These are phyloP conservation scores for Nakataea oryzae DNA, from an alignment of 2,329 filamentous ascomycete genomes.

Conservation along the genomic window DNA sequence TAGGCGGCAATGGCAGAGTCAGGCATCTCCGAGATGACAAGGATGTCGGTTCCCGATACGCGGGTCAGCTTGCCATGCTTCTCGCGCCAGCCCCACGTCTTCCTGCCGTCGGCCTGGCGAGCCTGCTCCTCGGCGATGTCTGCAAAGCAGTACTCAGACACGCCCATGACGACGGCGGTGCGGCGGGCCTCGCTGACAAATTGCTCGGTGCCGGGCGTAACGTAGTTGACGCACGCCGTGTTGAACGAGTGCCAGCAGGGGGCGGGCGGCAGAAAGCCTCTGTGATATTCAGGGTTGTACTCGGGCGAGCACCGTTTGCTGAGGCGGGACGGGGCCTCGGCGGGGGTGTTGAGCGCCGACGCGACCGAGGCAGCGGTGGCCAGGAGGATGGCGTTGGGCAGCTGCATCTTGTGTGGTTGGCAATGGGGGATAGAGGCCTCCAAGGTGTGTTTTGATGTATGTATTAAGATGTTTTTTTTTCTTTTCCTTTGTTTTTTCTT, in stretches of 20 bases:
- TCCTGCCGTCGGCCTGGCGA: constrained; percentile 11
- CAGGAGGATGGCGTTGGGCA: background rate
- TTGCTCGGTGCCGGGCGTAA: constrained; percentile 9
- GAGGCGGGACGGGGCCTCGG: constrained; percentile 6
- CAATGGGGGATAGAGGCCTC: background rate
- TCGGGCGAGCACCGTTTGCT: constrained; percentile 15
- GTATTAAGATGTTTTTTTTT: no score
- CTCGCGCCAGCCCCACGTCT: constrained; percentile 13
- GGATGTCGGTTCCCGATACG: constrained; percentile 7
- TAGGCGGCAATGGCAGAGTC: constrained; percentile 9
- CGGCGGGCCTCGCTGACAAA: constrained; percentile 10
- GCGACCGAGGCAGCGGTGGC: background rate
- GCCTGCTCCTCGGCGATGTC: constrained; percentile 13
- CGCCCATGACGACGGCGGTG: constrained; percentile 12
- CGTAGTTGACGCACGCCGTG: constrained; percentile 11
- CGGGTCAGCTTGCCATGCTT: constrained; percentile 12
- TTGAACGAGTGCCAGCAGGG: constrained; percentile 17
- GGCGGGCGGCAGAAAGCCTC: constrained; percentile 14
- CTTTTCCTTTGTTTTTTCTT: no score
- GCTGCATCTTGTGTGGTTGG: background rate
- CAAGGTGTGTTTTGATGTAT: background rate
- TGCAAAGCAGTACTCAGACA: constrained; percentile 11
- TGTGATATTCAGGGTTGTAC: constrained; percentile 10
- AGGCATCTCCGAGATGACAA: constrained; percentile 15
- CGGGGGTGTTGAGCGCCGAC: background rate